These are phyloP conservation scores for Circinella umbellata DNA, from an alignment of 371 early-diverging fungal species.

Conservation along the genomic window DNA sequence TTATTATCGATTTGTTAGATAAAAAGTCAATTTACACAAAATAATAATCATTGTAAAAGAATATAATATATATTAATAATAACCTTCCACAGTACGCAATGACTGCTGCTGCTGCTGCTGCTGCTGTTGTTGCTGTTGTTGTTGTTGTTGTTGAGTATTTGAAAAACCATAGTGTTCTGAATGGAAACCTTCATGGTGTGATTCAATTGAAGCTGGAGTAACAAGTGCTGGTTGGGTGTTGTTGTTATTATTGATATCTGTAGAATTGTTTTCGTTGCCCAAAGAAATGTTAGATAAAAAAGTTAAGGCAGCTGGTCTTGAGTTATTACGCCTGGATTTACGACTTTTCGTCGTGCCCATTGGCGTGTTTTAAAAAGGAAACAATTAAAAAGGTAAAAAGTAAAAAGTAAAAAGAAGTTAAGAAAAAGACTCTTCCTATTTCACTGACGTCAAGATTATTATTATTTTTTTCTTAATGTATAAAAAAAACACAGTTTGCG, in stretches of 20 bases:
- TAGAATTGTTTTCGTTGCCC: constrained; percentile 33
- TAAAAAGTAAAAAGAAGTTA: background rate
- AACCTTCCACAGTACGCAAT: too few species aligned
- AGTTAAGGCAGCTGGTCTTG: constrained; percentile 54
- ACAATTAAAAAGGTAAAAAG: background rate
- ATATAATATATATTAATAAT: too few species aligned
- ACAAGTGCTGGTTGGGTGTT: background rate
- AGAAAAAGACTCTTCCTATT: background rate
- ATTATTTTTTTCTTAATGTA: too few species aligned
- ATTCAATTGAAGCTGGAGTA: constrained; percentile 10
- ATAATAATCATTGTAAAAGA: too few species aligned
- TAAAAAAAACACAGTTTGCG: too few species aligned
- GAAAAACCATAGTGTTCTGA: background rate
- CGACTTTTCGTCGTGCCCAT: constrained; percentile 64
- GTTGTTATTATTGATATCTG: background rate
- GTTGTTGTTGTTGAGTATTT: constrained; percentile 10
- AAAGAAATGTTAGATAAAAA: constrained; percentile 54
- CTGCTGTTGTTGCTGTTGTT: background rate
- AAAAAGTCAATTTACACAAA: too few species aligned
- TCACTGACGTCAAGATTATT: too few species aligned
- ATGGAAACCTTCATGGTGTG: background rate
- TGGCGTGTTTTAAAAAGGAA: constrained; percentile 29
- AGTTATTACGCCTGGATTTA: constrained; percentile 59
- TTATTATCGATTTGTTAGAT: background rate
- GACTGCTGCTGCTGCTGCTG: too few species aligned